Evolutionary conservation across 176 grass and related monocot species (phyloP), one percentile per base, ranked within the genome.

Genomic region (Aegilops umbellulata): DNA sequence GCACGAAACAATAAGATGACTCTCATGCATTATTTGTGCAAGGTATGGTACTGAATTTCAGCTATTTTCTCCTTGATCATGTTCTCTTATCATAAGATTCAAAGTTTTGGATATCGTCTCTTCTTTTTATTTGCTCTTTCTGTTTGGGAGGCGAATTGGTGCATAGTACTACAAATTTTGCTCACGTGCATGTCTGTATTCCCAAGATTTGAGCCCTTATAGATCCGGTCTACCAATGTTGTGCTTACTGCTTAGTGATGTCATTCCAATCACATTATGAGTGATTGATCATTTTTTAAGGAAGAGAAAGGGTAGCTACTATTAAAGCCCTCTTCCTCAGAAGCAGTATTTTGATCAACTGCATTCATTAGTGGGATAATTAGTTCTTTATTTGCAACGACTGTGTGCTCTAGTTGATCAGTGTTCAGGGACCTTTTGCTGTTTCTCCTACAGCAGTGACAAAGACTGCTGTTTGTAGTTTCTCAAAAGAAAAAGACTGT

Each of bases 11-110:
- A 94, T 87, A 94, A 85, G 86, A 95, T 92, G 85, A 98, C 96
- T 82, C 93, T 98, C 29, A 95, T 98, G 90, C 93, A 98, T 91
- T 98, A 98, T 76, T 85, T 98, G 55, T 98, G 96, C 86, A 98
- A 92, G 96, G 96, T 95, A 29, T 39, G 76, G 16, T 62, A 25
- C 65, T 85, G 53, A 86, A 72, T 81, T 85, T 79, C 44, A 69
- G 31, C 77, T 74, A 39, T 55, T 19, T 7, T 35, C 53, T 65
- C 38, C 72, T 77, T 49, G 3, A 51, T 26, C 13, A 8, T 85
- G 60, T 35, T 77, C 74, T 77, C 8, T 8, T 76, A 16, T 35
- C 83, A 55, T 55, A 47, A 77, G 29, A 77, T 49, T 47, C 8
- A 49, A 30, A 4, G 49, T 58, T 46, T n/a, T 67, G 30, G 27